phyloP scores from a whole-genome alignment of 345 rosid species.

The Ceriops tagal region DNA sequence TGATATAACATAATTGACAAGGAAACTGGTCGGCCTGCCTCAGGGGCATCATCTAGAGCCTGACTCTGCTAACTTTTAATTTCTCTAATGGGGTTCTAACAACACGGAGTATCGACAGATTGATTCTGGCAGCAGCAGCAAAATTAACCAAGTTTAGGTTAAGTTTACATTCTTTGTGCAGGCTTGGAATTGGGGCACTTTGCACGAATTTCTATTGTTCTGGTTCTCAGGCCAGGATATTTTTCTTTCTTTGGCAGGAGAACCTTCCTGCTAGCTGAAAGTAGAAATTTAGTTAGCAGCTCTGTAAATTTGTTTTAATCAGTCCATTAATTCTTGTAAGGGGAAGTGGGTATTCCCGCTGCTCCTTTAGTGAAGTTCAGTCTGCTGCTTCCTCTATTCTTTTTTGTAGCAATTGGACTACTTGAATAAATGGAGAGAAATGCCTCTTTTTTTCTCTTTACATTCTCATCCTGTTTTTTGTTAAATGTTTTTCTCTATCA shows the following conservation, averaged over 20 bases:
- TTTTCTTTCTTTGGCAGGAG: constrained; percentile 48
- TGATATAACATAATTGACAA: constrained; percentile 17
- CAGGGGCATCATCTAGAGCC: constrained; percentile 34
- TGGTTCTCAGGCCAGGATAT: constrained; percentile 46
- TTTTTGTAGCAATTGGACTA: constrained; percentile 35
- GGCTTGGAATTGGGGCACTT: constrained; percentile 31
- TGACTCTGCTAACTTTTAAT: constrained; percentile 44
- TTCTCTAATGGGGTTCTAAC: constrained; percentile 47
- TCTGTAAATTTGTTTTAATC: constrained; percentile 31
- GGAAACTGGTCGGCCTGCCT: constrained; percentile 26
- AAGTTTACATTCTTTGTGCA: constrained; percentile 58
- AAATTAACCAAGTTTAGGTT: constrained; percentile 44
- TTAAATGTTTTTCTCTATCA: too few relatives aligned
- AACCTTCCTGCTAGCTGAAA: constrained; percentile 41
- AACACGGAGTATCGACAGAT: constrained; percentile 33
- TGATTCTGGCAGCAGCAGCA: constrained; percentile 44
- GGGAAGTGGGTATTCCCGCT: constrained; percentile 22
- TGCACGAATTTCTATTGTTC: constrained; percentile 47
- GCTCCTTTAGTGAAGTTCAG: constrained; percentile 19
- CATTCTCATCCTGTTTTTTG: neutral
- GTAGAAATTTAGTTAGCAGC: constrained; percentile 30
- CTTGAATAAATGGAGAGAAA: constrained; percentile 32
- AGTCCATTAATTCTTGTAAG: constrained; percentile 21
- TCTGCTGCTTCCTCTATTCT: constrained; percentile 45
- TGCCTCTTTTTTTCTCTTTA: constrained; percentile 4